phyloP scores from a whole-genome alignment of 345 rosid genomes.

The Citrus sinensis region DNA sequence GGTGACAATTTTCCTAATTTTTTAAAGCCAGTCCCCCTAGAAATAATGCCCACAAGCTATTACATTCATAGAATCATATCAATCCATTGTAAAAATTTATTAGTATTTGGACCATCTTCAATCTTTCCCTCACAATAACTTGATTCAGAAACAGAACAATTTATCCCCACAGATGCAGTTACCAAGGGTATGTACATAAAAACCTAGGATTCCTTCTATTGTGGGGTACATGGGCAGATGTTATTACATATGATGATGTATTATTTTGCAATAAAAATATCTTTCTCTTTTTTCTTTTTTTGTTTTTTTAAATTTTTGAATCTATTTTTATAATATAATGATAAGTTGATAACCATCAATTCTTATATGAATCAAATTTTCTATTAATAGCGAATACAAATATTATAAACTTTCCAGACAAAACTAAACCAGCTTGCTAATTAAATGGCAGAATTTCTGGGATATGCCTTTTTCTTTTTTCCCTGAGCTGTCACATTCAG shows the following conservation, averaged over 20 bases:
- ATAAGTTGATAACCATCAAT: not conserved
- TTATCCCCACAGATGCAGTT: not conserved
- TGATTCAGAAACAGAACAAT: not conserved
- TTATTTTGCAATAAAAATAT: not conserved
- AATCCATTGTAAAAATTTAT: too few species aligned
- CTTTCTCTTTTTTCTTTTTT: not conserved
- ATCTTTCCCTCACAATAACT: not conserved
- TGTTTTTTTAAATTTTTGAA: not conserved
- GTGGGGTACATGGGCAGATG: not conserved
- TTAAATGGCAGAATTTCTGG: not conserved
- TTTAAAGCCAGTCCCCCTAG: too few species aligned
- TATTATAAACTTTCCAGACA: not conserved
- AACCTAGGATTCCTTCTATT: slow-evolving; percentile 22
- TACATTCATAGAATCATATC: too few species aligned
- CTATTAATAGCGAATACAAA: not conserved
- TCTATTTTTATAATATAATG: too few species aligned
- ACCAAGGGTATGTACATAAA: not conserved
- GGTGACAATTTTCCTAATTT: too few species aligned
- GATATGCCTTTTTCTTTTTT: not conserved
- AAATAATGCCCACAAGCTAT: too few species aligned
- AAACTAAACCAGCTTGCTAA: not conserved
- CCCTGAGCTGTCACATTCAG: not conserved
- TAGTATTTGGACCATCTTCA: not conserved
- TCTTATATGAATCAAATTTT: not conserved
- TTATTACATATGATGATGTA: not conserved